Evolutionary conservation across 2,329 filamentous ascomycete species (phyloP), one percentile per base, ranked within the genome.

Genomic region (Scytalidium lignicola): DNA sequence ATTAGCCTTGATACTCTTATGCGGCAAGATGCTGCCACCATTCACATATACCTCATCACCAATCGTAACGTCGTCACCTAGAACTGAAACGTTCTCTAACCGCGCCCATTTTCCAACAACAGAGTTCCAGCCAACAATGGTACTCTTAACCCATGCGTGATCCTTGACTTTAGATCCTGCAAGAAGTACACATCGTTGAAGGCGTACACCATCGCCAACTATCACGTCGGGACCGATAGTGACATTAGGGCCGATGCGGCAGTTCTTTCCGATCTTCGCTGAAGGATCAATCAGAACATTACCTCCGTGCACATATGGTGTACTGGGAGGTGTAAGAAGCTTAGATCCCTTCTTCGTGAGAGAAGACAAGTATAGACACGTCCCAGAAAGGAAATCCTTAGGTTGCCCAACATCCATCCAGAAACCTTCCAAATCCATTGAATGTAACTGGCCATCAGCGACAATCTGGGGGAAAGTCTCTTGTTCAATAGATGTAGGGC

Each of bases 381-480:
- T 97, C 55, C 92, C 92, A 19, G 87, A 90, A 49, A 99, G 78
- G 81, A 97, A 99, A 68, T 99, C 92, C 77, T 97, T 99, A 61
- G 92, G 92, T 74, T 99, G 92, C 62, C 92, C 92, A 57, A 99
- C 90, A 62, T 97, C 92, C 92, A 97, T 97, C 92, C 92, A 97
- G 82, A 95, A 97, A 61, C 92, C 90, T 59, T 96, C 90, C 23
- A 97, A 82, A 67, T 97, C 92, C 67, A 95, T 96, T 1, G 90
- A 96, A 79, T 97, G 92, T 55, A 97, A 76, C 71, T 92, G 82
- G 57, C 90, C 90, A 63, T 96, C 92, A 63, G 80, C 83, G 72
- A 88, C 88, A 69, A 97, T 93, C 61, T 89, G 83, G 43, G 92
- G 92, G 87, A 99, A 99, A 28, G 90, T 96, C 76, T 97, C 93